Conservation (phyloP, 176 grass and related monocot species). For the maize (Zea mays) region DNA sequence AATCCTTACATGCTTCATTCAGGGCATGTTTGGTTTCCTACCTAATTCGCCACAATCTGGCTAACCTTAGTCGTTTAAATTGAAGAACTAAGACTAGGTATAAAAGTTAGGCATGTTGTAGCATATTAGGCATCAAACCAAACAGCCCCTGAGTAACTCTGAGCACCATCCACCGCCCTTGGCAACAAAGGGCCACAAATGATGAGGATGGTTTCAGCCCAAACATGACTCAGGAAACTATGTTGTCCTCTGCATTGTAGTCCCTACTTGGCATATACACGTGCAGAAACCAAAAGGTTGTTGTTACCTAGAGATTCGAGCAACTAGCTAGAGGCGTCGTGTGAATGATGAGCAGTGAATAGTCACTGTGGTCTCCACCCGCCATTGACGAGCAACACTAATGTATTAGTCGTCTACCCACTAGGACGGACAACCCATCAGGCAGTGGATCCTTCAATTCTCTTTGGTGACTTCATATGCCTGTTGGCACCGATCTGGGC, state of each 20-base stretch:
- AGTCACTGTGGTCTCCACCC: slow-evolving; percentile 28
- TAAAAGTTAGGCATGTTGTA: too few species aligned
- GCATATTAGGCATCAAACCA: too few species aligned
- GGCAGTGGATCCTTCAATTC: not conserved
- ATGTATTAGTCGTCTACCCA: slow-evolving; percentile 26
- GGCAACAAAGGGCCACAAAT: slow-evolving; percentile 48
- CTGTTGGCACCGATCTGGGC: too few species aligned
- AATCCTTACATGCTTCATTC: slow-evolving; percentile 55
- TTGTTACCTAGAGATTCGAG: slow-evolving; percentile 65
- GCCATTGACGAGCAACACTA: slow-evolving; percentile 27
- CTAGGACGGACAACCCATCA: not conserved
- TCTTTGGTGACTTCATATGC: not conserved
- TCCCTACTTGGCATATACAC: slow-evolving; percentile 62
- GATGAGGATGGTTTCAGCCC: slow-evolving; percentile 49
- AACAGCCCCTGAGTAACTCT: not conserved
- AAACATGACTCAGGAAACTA: slow-evolving; percentile 50
- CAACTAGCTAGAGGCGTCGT: slow-evolving; percentile 50
- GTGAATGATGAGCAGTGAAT: slow-evolving; percentile 21
- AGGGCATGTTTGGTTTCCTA: not conserved
- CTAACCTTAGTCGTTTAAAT: too few species aligned
- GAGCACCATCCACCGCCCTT: slow-evolving; percentile 40
- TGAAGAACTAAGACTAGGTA: too few species aligned
- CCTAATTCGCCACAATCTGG: too few species aligned
- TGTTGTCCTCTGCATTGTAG: slow-evolving; percentile 52
- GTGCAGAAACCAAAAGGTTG: slow-evolving; percentile 48